Conservation (phyloP, 805 yeast genomes). For the Ogataea allantospora region DNA sequence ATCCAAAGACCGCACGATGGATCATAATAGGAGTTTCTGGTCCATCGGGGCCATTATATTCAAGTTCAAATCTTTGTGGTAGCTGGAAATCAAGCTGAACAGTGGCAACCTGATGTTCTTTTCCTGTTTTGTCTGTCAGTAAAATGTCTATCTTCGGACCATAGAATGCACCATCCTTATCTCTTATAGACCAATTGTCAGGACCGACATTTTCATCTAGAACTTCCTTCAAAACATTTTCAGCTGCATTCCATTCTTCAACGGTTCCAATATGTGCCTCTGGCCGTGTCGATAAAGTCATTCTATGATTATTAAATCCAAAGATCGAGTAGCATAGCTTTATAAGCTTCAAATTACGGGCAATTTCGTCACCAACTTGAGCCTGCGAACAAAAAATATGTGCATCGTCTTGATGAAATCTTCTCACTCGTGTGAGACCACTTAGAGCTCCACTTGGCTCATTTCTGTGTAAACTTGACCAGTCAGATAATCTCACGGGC, state of each 20-base stretch:
- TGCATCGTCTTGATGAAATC: constrained; percentile 98
- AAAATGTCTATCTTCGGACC: constrained; percentile 95
- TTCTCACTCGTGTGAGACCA: constrained; percentile 88
- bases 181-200: constrained; percentile 63
- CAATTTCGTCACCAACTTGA: constrained; percentile 75
- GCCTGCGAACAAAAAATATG: constrained; percentile 85
- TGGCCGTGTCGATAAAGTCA: constrained; percentile 85
- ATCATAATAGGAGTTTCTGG: constrained; percentile 83
- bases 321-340: constrained; percentile 72
- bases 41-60: constrained; percentile 57
- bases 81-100: constrained; percentile 93
- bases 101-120: constrained; percentile 91
- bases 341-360: constrained; percentile 67
- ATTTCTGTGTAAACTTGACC: constrained; percentile 88
- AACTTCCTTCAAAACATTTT: constrained; percentile 57
- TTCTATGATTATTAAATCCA: constrained; percentile 55
- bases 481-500: constrained; percentile 84
- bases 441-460: constrained; percentile 93
- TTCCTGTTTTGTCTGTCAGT: constrained; percentile 74
- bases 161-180: constrained; percentile 96
- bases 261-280: constrained; percentile 74
- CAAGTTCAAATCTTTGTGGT: constrained; percentile 77
- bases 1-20: constrained; percentile 94
- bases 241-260: constrained; percentile 83
- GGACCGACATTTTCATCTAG: constrained; percentile 51